phyloP scores from a whole-genome alignment of 208 protist genomes.

The Vickermania spadyakhi region DNA sequence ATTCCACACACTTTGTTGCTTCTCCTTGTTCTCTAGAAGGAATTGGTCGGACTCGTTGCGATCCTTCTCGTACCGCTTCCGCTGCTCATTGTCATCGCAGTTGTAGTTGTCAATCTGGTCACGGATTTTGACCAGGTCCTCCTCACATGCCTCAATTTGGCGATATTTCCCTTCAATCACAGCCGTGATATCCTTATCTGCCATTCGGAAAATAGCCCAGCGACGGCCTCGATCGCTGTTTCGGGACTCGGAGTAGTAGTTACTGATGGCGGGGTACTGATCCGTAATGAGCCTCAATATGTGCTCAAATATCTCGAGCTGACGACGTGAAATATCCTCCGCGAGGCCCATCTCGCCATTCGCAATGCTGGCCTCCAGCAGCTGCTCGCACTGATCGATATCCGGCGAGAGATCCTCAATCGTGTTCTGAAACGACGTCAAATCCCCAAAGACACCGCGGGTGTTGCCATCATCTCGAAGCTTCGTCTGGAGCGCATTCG shows the following conservation, averaged over 20 bases:
- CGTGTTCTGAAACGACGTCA: slow-evolving; percentile 73
- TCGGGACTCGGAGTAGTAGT: slow-evolving; percentile 67
- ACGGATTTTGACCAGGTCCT: slow-evolving; percentile 75
- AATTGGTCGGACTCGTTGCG: slow-evolving; percentile 61
- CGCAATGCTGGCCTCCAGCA: slow-evolving; percentile 76
- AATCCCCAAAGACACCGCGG: slow-evolving; percentile 61
- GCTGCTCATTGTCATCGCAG: slow-evolving; percentile 70
- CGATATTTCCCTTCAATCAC: slow-evolving; percentile 81
- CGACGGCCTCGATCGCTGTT: slow-evolving; percentile 69
- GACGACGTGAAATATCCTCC: slow-evolving; percentile 73
- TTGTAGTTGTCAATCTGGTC: slow-evolving; percentile 84
- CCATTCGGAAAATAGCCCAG: slow-evolving; percentile 91
- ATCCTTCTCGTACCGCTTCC: slow-evolving; percentile 75
- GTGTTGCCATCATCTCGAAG: slow-evolving; percentile 71
- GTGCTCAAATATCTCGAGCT: slow-evolving; percentile 83
- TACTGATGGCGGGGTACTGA: slow-evolving; percentile 83
- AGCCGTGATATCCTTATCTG: slow-evolving; percentile 77
- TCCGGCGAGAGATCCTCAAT: slow-evolving; percentile 83
- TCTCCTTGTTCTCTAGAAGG: slow-evolving; percentile 83
- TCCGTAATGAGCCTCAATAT: slow-evolving; percentile 77
- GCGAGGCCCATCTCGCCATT: slow-evolving; percentile 88
- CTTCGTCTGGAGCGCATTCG: slow-evolving; percentile 78
- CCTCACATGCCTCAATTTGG: slow-evolving; percentile 82
- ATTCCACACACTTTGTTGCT: slow-evolving; percentile 87
- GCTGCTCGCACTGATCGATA: slow-evolving; percentile 81